Percentiles rank a stretch among this genome's conserved stretches.
phyloP scores from a whole-genome alignment of 108 stramenopile genomes.

The Asterionellopsis glacialis region DNA sequence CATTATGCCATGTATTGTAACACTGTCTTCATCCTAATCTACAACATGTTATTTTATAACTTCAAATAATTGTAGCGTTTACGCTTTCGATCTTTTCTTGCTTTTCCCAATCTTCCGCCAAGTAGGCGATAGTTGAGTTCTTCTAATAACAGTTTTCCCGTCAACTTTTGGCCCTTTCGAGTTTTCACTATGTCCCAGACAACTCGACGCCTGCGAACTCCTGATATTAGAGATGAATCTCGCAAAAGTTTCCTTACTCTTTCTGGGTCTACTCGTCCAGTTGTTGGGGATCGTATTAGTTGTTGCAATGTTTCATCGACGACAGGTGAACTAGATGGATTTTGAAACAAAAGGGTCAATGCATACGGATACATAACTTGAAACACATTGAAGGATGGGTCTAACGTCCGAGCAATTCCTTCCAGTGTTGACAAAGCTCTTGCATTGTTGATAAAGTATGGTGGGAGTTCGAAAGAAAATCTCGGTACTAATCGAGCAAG shows the following conservation, averaged over 20 bases:
- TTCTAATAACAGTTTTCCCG: slow-evolving; percentile 17
- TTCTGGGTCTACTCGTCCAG: slow-evolving; percentile 21
- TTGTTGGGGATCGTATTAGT: slow-evolving; percentile 36
- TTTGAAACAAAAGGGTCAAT: slow-evolving; percentile 37
- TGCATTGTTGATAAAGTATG: slow-evolving; percentile 60
- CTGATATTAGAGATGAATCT: slow-evolving; percentile 44
- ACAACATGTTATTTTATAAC: background rate
- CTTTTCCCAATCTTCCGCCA: background rate
- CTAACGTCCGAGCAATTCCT: slow-evolving; percentile 46
- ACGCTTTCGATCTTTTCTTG: background rate
- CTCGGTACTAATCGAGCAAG: slow-evolving; percentile 60
- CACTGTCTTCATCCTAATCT: background rate
- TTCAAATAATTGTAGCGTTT: background rate
- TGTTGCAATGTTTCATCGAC: slow-evolving; percentile 42
- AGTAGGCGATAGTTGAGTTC: background rate
- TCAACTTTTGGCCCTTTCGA: slow-evolving; percentile 27
- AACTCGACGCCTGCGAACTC: slow-evolving; percentile 32
- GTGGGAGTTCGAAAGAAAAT: slow-evolving; percentile 52
- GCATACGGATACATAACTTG: slow-evolving; percentile 55
- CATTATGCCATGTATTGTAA: no score
- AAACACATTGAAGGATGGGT: slow-evolving; percentile 50
- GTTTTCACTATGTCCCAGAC: slow-evolving; percentile 40
- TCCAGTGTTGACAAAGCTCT: slow-evolving; percentile 48
- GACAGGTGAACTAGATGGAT: slow-evolving; percentile 38
- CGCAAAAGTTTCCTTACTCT: slow-evolving; percentile 34